These are phyloP conservation scores for Suhomyces xylopsoci DNA, from an alignment of 805 yeast genomes.

Conservation along the genomic window DNA sequence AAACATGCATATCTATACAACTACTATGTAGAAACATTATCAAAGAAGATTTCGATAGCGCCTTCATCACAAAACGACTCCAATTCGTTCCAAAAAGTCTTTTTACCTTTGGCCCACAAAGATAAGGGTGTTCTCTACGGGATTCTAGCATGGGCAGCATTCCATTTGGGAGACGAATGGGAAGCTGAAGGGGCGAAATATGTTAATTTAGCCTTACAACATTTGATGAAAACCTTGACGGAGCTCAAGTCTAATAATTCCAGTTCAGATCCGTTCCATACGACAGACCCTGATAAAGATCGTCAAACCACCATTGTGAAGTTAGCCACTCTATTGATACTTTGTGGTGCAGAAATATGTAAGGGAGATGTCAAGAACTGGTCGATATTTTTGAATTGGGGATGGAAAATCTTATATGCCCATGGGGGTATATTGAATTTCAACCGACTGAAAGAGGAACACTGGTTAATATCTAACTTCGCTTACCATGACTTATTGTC, in stretches of 20 bases:
- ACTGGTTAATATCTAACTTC: slow-evolving; percentile 73
- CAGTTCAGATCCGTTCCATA: background rate
- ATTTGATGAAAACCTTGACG: slow-evolving; percentile 26
- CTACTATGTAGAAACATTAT: slow-evolving; percentile 46
- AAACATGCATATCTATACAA: slow-evolving; percentile 38
- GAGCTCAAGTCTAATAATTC: slow-evolving; percentile 20
- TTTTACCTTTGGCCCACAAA: slow-evolving; percentile 53
- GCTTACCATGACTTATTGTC: slow-evolving; percentile 79
- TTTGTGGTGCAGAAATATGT: slow-evolving; percentile 80
- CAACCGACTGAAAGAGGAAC: slow-evolving; percentile 54
- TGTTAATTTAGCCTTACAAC: slow-evolving; percentile 45
- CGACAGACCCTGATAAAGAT: slow-evolving; percentile 10
- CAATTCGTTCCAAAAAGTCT: slow-evolving; percentile 50
- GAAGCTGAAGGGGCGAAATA: slow-evolving; percentile 48
- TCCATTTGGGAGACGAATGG: slow-evolving; percentile 47
- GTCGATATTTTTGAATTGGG: slow-evolving; percentile 64
- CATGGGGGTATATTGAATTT: slow-evolving; percentile 62
- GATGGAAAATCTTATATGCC: slow-evolving; percentile 56
- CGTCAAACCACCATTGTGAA: slow-evolving; percentile 40
- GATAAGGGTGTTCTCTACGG: slow-evolving; percentile 52
- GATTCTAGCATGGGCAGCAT: slow-evolving; percentile 55
- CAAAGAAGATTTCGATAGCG: slow-evolving; percentile 44
- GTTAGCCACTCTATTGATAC: slow-evolving; percentile 62
- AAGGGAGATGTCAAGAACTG: slow-evolving; percentile 77
- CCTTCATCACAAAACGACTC: slow-evolving; percentile 43